Evolutionary conservation across 2,329 filamentous ascomycete species (phyloP).

Genomic region (Cercospora nicotianae): DNA sequence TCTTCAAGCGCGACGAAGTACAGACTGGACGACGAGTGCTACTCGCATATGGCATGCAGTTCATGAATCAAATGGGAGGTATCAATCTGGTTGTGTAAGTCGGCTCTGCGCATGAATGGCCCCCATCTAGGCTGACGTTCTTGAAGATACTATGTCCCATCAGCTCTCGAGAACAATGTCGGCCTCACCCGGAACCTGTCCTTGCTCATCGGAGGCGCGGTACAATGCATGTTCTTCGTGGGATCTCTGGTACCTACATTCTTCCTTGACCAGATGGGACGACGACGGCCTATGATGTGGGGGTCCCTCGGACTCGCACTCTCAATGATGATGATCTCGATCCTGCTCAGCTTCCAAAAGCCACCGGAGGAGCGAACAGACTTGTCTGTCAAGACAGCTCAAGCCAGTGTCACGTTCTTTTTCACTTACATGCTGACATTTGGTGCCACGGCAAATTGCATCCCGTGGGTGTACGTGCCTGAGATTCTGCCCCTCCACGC

Average conservation of each 20-base stretch:
- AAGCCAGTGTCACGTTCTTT: conserved; percentile 53
- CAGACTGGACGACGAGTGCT: conserved; percentile 44
- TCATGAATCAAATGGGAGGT: conserved; percentile 35
- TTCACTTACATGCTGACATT: conserved; percentile 45
- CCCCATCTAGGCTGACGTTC: too few relatives aligned
- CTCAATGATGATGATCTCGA: conserved; percentile 44
- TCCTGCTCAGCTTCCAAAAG: conserved; percentile 47
- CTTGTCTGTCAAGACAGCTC: conserved; percentile 42
- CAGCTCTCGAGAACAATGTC: conserved; percentile 50
- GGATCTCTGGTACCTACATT: conserved; percentile 50
- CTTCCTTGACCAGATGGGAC: conserved; percentile 46
- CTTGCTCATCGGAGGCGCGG: conserved; percentile 50
- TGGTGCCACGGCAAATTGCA: conserved; percentile 49
- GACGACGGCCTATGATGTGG: conserved; percentile 40
- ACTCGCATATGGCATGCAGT: conserved; percentile 34
- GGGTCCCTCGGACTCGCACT: conserved; percentile 38
- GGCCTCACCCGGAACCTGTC: conserved; percentile 47
- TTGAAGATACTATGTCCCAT: conserved; percentile 43
- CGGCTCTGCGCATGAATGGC: not conserved
- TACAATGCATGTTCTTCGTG: conserved; percentile 45
- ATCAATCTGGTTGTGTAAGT: conserved; percentile 44
- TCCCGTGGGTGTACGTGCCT: conserved; percentile 54
- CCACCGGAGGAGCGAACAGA: conserved; percentile 29
- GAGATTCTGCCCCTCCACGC: conserved; percentile 53
- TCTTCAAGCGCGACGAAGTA: conserved; percentile 44